Conservation (phyloP, 192 early-diverging fungal genomes). For the Piromyces sp. region DNA sequence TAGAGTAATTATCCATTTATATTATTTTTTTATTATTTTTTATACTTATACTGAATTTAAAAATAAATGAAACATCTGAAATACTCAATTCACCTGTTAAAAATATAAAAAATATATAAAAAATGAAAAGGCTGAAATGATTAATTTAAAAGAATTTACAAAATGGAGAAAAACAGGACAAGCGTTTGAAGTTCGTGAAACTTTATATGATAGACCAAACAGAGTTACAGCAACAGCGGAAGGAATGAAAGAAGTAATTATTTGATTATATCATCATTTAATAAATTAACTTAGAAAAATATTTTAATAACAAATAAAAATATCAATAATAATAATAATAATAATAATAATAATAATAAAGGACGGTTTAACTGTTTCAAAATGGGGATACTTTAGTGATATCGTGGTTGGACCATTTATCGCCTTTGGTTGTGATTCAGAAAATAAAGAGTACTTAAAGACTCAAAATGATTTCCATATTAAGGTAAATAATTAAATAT, state of each 20-base stretch:
- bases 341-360: not conserved
- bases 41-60: not conserved
- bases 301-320: no score
- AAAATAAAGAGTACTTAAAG: slow-evolving; percentile 24
- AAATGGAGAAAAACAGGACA: slow-evolving; percentile 19
- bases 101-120: not conserved
- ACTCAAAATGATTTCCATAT: slow-evolving; percentile 16
- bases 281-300: no score
- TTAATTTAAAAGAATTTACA: slow-evolving; percentile 20
- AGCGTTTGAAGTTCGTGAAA: slow-evolving; percentile 22
- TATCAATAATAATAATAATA: slow-evolving; percentile 1
- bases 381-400: slow-evolving; percentile 40
- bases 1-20: no score
- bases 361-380: slow-evolving; percentile 13
- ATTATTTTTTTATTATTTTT: not conserved
- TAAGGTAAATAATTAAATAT: no score
- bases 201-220: slow-evolving; percentile 12
- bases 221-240: slow-evolving; percentile 26
- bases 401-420: slow-evolving; percentile 30
- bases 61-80: no score
- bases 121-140: slow-evolving; percentile 7
- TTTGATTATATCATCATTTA: no score
- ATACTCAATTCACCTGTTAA: no score
- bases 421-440: slow-evolving; percentile 22
- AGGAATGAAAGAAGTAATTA: slow-evolving; percentile 12